Base-by-base conservation (phyloP, 192 early-diverging fungal species). In the Pilobolus umbonatus region DNA sequence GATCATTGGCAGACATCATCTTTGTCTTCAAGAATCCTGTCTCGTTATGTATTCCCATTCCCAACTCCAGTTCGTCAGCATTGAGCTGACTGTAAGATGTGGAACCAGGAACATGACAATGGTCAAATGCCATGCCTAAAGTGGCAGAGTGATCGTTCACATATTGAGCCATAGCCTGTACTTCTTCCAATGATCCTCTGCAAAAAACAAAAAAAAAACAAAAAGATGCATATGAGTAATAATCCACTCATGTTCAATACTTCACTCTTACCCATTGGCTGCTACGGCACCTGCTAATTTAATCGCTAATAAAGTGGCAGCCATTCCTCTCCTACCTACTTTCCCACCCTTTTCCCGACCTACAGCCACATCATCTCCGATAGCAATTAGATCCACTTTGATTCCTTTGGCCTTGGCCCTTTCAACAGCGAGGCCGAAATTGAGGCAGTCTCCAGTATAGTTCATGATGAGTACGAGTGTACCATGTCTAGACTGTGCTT, bases 11-110 rank as follows among this genome's bases (percentile, higher is more conserved):
- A 10, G 82, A 56, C 34, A 68, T 64, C 11, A 86, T 56, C 6
- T 60, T 44, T 40, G 66, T 80, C 52, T 79, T 84, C 50, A 69
- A 71, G 53, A 82, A 80, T 4, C 92, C 91, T 10, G 88, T 78
- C 72, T 94, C 92, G 56, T 87, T 88, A 65, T 94, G 92, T 52
- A 94, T 94, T 48, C 88, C 88, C 78, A 89, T 85, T 4, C 91
- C 91, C 40, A 90, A 75, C 49, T 86, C 81, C 14, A 88, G 76
- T 24, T 81, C 78, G 57, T 76, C 62, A 26, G 77, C 69, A 3
- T 60, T 47, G 7, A 92, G 75, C 15, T 64, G 72, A 21, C 81
- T 73, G 26, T 74, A 70, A 61, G 77, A 72, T 4, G 75, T 69
- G 15, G 68, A 70, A 2, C 90, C 90, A 2, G 90, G 90, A 35